Conservation (phyloP, 352 stramenopile species). For the Phytophthora uliginosa region DNA sequence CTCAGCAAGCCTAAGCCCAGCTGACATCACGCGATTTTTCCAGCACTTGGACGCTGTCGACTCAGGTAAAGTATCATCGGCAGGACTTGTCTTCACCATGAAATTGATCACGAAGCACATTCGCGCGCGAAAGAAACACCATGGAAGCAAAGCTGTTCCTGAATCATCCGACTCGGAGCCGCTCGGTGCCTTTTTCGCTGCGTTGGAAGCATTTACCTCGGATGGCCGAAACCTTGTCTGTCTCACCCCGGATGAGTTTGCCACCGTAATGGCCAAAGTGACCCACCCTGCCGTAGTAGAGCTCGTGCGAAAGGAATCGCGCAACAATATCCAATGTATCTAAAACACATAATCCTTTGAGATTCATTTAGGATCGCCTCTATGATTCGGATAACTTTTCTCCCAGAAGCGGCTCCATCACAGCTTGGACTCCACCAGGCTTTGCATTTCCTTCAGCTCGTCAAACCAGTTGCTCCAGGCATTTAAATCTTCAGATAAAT, state of each 20-base stretch:
- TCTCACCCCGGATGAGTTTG: constrained; percentile 44
- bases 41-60: constrained; percentile 58
- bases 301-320: constrained; percentile 59
- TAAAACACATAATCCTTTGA: constrained; percentile 22
- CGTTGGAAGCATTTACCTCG: constrained; percentile 24
- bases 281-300: constrained; percentile 47
- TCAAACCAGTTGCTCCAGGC: constrained; percentile 89
- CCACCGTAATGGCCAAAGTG: constrained; percentile 46
- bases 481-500: constrained; percentile 80
- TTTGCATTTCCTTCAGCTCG: constrained; percentile 72
- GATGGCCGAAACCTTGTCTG: constrained; percentile 20
- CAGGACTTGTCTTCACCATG: constrained; percentile 44
- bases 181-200: constrained; percentile 31
- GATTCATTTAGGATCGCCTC: background rate
- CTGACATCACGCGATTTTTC: constrained; percentile 49
- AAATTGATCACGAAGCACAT: constrained; percentile 61
- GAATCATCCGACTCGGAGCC: background rate
- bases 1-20: constrained; percentile 11
- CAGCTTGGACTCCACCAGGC: constrained; percentile 49
- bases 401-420: constrained; percentile 8
- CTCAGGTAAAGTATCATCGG: constrained; percentile 62
- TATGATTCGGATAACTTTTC: background rate
- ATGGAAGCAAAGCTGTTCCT: background rate
- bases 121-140: background rate
- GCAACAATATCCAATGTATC: constrained; percentile 70